Percentiles rank a stretch among this genome's conserved stretches.
Evolutionary conservation across 345 rosid species (phyloP).

Genomic region (Cardamine chenopodiifolia): DNA sequence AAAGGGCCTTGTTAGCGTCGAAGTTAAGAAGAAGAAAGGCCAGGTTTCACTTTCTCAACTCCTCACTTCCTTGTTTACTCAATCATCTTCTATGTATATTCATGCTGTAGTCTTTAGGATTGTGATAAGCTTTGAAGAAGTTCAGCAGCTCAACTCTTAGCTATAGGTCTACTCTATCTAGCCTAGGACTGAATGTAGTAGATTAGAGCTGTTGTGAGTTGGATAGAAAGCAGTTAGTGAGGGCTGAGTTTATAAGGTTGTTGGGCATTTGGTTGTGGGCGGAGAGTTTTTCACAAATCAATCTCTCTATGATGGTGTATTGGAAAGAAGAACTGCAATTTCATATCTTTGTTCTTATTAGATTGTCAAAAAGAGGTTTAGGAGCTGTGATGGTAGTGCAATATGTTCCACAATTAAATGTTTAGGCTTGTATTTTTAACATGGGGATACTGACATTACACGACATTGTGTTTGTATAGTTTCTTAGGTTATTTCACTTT

Average conservation of each 20-base stretch:
- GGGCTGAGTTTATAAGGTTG: constrained; percentile 8
- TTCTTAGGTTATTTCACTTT: constrained; percentile 7
- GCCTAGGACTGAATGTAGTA: not conserved
- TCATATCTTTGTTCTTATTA: not conserved
- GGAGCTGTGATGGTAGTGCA: not conserved
- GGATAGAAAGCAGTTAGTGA: not conserved
- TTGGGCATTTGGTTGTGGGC: not conserved
- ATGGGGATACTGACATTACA: not conserved
- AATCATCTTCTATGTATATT: not conserved
- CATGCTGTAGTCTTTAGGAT: not conserved
- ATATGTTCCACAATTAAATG: not conserved
- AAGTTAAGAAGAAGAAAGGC: constrained; percentile 89
- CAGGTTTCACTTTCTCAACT: constrained; percentile 56
- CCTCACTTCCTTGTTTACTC: not conserved
- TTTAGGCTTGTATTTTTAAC: not conserved
- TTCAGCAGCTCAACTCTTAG: not conserved
- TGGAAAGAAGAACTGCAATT: not conserved
- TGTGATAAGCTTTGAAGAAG: constrained; percentile 7
- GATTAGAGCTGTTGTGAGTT: constrained; percentile 10
- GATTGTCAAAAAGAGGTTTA: not conserved
- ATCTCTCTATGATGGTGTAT: not conserved
- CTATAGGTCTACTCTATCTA: not conserved
- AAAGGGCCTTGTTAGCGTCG: constrained; percentile 85
- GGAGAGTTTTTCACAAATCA: not conserved
- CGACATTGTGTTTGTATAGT: not conserved